Evolutionary conservation across 1,284 basidiomycete species (phyloP), one percentile per base, ranked within the genome.

Genomic region (Moesziomyces sp.): DNA sequence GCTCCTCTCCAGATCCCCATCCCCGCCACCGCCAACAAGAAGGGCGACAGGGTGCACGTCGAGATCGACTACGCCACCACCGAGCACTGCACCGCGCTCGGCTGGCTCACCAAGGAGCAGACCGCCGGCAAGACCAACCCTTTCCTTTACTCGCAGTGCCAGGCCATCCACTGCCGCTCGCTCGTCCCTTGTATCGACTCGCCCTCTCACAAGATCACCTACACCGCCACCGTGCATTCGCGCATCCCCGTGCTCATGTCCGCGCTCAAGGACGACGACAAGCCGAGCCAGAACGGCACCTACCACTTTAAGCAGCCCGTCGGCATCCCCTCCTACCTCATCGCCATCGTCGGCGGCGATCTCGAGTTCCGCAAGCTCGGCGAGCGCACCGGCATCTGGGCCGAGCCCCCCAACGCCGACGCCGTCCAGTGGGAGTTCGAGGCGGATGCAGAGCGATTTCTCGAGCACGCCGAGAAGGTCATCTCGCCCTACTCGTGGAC

Each of bases 121-220:
- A 98, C 95, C 0, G 92, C 93, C 67, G 93, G 80, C 86, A 87
- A 58, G 91, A 92, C 85, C 47, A 74, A 67, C 16, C 92, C 93
- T 0, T 97, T 92, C 86, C 86, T 97, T 40, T 97, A 97, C 87
- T 94, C 92, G 62, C 94, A 98, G 85, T 93, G 92, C 82, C 94
- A 97, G 84, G 93, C 95, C 16, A 76, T 77, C 40, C 67, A 72
- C 59, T 63, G 52, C 30, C 60, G 80, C 51, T 78, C 76, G 49
- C 68, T 81, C 45, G 52, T 77, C 3, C 74, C 77, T 40, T 77
- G 77, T 69, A 76, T 81, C 57, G 82, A 84, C 68, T 74, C 82
- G 23, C 82, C 82, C 9, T 75, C 76, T 14, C 79, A 78, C 78
- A 83, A 83, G 60, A 64, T 82, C 58, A 82, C 80, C 44, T 84